Percentiles rank a stretch among this genome's conserved stretches.
These are phyloP conservation scores for Xylariaceae sp. DNA, from an alignment of 2,329 filamentous ascomycete species.

Conservation along the genomic window DNA sequence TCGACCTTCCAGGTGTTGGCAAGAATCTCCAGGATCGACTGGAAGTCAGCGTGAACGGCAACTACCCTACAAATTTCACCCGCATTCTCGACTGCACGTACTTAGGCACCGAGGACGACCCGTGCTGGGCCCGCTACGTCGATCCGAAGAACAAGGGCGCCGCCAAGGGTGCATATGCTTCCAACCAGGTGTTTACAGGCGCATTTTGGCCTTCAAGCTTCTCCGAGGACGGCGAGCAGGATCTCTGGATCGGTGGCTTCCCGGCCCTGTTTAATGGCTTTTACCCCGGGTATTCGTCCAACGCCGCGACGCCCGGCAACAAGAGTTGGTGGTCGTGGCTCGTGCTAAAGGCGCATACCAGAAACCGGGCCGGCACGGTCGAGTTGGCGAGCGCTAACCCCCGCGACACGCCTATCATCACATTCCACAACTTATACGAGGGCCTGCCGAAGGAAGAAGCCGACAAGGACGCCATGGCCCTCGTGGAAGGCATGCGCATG, in stretches of 20 bases:
- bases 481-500: conserved; percentile 53
- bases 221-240: conserved; percentile 29
- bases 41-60: conserved; percentile 44
- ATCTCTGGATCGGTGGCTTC: conserved; percentile 38
- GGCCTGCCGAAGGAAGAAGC: conserved; percentile 42
- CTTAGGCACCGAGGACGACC: conserved; percentile 33
- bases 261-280: conserved; percentile 40
- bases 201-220: conserved; percentile 28
- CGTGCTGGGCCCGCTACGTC: conserved; percentile 29
- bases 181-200: conserved; percentile 33
- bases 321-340: conserved; percentile 43
- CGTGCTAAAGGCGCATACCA: conserved; percentile 55
- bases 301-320: conserved; percentile 33
- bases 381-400: conserved; percentile 58
- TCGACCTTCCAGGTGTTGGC: conserved; percentile 54
- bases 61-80: conserved; percentile 38
- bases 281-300: conserved; percentile 36
- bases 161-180: conserved; percentile 34
- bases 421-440: conserved; percentile 57
- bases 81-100: conserved; percentile 36
- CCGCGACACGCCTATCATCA: conserved; percentile 58
- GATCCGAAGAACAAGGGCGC: conserved; percentile 19
- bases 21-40: conserved; percentile 56
- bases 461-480: conserved; percentile 46
- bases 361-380: conserved; percentile 59